These are phyloP conservation scores for Penicillium freii DNA, from an alignment of 2,329 filamentous ascomycete species.

Conservation along the genomic window DNA sequence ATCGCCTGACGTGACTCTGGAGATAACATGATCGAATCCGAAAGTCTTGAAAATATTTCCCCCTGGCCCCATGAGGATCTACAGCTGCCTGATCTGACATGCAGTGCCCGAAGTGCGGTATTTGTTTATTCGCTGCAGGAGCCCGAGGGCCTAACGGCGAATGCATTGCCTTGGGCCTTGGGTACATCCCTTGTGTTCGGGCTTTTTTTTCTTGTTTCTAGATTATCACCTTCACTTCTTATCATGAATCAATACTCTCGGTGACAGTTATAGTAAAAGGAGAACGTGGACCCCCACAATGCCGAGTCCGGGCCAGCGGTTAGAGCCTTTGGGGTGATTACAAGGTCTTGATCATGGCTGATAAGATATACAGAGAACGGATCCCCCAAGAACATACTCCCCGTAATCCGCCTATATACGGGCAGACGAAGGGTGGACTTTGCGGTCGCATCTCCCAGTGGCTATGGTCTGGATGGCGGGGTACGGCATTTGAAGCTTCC, in stretches of 20 bases:
- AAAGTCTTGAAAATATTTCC: no score
- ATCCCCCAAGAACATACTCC: neutral
- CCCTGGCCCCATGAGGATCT: neutral
- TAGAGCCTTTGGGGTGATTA: neutral
- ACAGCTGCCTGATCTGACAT: neutral
- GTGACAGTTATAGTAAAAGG: neutral
- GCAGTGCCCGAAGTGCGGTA: neutral
- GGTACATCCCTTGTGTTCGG: neutral
- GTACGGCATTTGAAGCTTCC: conserved; percentile 8
- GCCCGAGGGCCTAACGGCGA: neutral
- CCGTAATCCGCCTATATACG: neutral
- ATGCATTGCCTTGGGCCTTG: neutral
- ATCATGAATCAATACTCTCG: neutral
- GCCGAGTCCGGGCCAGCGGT: neutral
- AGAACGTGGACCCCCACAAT: neutral
- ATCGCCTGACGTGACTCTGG: neutral
- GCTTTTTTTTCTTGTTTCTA: neutral
- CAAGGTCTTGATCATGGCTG: neutral
- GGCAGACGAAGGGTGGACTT: conserved; percentile 3
- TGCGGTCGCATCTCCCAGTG: conserved; percentile 21
- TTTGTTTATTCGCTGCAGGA: neutral
- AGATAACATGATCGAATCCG: neutral
- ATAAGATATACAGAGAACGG: neutral
- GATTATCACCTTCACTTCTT: neutral
- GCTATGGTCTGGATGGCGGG: conserved; percentile 24